phyloP scores from a whole-genome alignment of 2,329 filamentous ascomycete genomes.

The Fusarium virguliforme region DNA sequence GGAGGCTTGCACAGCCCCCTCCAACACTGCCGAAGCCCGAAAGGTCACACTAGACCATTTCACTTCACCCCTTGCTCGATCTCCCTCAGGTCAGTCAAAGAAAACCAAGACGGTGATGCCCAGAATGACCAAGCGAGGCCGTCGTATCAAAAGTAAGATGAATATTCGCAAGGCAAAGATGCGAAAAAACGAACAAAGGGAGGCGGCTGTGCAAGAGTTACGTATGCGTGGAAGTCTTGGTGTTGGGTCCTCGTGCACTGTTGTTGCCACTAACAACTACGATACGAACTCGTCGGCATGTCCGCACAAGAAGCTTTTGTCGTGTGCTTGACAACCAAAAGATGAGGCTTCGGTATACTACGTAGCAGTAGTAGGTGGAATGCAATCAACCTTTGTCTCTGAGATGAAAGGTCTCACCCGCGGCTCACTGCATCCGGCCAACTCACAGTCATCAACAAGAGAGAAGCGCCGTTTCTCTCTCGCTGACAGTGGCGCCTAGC shows the following conservation, averaged over 20 bases:
- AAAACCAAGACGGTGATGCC: conserved; percentile 1
- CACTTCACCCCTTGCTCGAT: conserved; percentile 18
- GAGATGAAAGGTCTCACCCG: background rate
- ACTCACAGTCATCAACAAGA: background rate
- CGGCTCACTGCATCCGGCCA: background rate
- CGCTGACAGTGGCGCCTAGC: conserved; percentile 9
- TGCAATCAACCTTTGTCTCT: background rate
- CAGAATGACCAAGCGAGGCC: conserved; percentile 3
- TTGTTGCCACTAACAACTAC: background rate
- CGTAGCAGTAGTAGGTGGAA: background rate
- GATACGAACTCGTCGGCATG: conserved; percentile 11
- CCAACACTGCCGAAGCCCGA: conserved; percentile 40
- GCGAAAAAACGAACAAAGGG: background rate
- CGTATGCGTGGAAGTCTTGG: background rate
- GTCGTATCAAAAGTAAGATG: conserved; percentile 2
- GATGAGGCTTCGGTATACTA: background rate
- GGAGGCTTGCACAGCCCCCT: conserved; percentile 46
- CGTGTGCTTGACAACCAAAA: background rate
- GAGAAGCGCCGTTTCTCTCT: conserved; percentile 2
- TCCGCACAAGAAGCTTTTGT: conserved; percentile 7
- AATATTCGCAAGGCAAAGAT: conserved; percentile 6
- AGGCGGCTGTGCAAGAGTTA: conserved; percentile 3
- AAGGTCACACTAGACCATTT: conserved; percentile 17
- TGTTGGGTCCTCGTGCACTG: conserved; percentile 11
- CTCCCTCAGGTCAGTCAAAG: conserved; percentile 10